Evolutionary conservation across 352 stramenopile species (phyloP), one percentile per base, ranked within the genome.

Genomic region (Thraustochytrium sp.): DNA sequence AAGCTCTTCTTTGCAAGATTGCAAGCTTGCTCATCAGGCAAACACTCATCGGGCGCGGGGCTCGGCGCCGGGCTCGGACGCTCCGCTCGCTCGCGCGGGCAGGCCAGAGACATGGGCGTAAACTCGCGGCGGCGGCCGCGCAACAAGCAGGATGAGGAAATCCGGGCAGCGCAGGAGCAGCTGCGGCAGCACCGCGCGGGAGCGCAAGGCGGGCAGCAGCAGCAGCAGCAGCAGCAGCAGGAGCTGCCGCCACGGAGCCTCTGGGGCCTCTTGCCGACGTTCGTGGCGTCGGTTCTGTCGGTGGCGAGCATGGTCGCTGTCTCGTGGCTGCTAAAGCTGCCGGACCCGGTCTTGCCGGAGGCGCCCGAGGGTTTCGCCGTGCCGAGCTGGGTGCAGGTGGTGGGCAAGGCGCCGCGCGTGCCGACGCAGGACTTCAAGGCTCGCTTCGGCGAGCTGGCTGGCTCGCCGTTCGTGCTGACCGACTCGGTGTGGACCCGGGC

Each of bases 61-160:
- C n/a, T n/a, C n/a, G n/a, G n/a, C n/a, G n/a, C n/a, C n/a, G n/a
- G n/a, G n/a, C n/a, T n/a, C n/a, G n/a, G n/a, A n/a, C n/a, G n/a
- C n/a, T n/a, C n/a, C n/a, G n/a, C n/a, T n/a, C n/a, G n/a, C n/a
- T n/a, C n/a, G n/a, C n/a, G n/a, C n/a, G n/a, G n/a, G n/a, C n/a
- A 59, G 2, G 26, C 2, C 4, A 1, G 2, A n/a, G 26, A 59
- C 16, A 72, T 72, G 59, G 59, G 59, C 59, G 59, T 72, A 9
- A 72, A 72, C 59, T 72, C 59, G 59, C 59, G 59, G 59, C 59
- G 59, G 9, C 42, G 59, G 59, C 59, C 59, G 34, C 59, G 59
- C 36, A 72, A 72, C 59, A 72, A 72, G 59, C 36, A 18, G 16
- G 59, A 72, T 11, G 59, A 72, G 44, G 21, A 53, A 23, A 26